These are phyloP conservation scores for Trichosporon inkin DNA, from an alignment of 1,284 basidiomycete species.

Conservation along the genomic window DNA sequence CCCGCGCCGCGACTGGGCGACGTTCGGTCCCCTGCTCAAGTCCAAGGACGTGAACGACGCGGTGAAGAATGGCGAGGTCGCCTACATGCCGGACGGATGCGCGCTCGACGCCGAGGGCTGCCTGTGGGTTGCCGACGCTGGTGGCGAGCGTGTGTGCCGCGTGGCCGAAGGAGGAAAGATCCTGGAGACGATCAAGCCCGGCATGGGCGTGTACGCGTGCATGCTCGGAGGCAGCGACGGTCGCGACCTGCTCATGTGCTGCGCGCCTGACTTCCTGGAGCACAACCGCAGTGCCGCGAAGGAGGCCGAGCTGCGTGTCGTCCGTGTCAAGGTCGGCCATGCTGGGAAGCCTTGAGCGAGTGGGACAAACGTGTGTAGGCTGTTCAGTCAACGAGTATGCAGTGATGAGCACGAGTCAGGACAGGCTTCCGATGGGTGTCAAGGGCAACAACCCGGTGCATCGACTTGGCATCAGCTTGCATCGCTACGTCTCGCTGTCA, in stretches of 20 bases:
- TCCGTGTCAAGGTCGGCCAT: background rate
- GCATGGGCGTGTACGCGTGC: constrained; percentile 11
- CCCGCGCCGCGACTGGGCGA: constrained; percentile 13
- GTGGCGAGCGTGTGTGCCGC: constrained; percentile 8
- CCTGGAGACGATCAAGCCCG: constrained; percentile 5
- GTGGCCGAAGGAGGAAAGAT: constrained; percentile 9
- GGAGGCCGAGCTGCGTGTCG: constrained; percentile 8
- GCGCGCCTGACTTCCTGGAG: constrained; percentile 11
- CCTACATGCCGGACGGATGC: constrained; percentile 8
- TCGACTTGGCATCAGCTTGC: too few species aligned
- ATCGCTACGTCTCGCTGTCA: too few species aligned
- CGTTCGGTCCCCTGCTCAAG: constrained; percentile 1
- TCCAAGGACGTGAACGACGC: background rate
- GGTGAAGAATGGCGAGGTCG: background rate
- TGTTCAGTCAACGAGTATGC: too few species aligned
- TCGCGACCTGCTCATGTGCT: constrained; percentile 11
- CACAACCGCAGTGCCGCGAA: background rate
- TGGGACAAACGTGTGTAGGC: too few species aligned
- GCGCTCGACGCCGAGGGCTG: constrained; percentile 11
- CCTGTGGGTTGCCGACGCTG: constrained; percentile 12
- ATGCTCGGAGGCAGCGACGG: constrained; percentile 13
- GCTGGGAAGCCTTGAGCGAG: background rate
- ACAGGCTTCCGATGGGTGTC: too few species aligned
- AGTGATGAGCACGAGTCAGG: too few species aligned
- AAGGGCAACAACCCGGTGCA: too few species aligned